phyloP scores from a whole-genome alignment of 1,139 yeast species.

The Meyerozyma elateridarum region DNA sequence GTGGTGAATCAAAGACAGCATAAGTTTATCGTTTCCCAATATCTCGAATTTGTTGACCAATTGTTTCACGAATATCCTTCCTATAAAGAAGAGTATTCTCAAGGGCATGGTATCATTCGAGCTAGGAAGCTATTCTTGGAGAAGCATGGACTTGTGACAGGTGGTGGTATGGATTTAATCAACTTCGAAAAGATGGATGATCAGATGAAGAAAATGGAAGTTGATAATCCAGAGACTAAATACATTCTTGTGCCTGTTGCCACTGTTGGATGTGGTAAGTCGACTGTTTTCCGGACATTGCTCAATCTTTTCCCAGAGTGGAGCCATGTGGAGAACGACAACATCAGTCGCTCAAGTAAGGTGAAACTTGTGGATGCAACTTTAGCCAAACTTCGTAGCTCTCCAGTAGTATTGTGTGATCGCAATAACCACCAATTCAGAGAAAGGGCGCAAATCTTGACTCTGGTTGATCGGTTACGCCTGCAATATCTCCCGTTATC shows the following conservation, averaged over 20 bases:
- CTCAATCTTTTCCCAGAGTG: constrained; percentile 53
- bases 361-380: constrained; percentile 50
- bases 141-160: constrained; percentile 32
- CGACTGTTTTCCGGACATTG: constrained; percentile 70
- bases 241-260: constrained; percentile 79
- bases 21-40: constrained; percentile 57
- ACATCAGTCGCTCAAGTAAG: constrained; percentile 49
- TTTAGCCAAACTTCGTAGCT: constrained; percentile 28
- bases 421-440: constrained; percentile 72
- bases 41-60: constrained; percentile 61
- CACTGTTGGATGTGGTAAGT: constrained; percentile 93
- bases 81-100: constrained; percentile 39
- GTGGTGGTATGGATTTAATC: constrained; percentile 30
- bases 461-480: constrained; percentile 41
- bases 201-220: constrained; percentile 6
- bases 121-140: constrained; percentile 59
- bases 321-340: constrained; percentile 85
- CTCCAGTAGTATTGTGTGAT: constrained; percentile 64
- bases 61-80: constrained; percentile 44
- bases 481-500: constrained; percentile 31
- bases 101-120: constrained; percentile 71
- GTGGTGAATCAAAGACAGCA: constrained; percentile 43
- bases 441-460: constrained; percentile 67
- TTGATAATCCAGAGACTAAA: constrained; percentile 19
- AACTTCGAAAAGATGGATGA: constrained; percentile 13